Conservation (phyloP, 192 early-diverging fungal species). For the Backusella sp. region DNA sequence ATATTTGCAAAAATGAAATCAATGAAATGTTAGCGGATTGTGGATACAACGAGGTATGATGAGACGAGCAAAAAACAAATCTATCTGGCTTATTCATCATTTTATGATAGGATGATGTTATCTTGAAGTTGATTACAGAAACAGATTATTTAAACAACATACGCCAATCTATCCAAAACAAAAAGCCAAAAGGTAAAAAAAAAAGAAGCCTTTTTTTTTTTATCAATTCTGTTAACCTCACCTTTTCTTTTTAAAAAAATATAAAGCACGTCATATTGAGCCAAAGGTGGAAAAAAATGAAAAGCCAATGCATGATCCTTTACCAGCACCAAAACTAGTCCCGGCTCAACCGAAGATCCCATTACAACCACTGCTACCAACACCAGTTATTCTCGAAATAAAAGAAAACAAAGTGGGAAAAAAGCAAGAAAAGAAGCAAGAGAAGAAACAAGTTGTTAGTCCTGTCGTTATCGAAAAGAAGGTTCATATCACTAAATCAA, state of each 20-base stretch:
- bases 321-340: background rate
- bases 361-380: background rate
- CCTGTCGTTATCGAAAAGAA: background rate
- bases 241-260: too few species aligned
- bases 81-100: background rate
- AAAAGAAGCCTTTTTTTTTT: conserved; percentile 7
- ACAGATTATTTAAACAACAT: conserved; percentile 68
- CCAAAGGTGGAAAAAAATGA: background rate
- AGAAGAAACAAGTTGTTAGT: background rate
- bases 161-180: conserved; percentile 63
- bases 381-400: background rate
- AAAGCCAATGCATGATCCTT: background rate
- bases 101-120: conserved; percentile 66
- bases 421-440: background rate
- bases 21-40: conserved; percentile 76
- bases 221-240: background rate
- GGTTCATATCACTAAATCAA: background rate
- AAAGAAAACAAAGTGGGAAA: background rate
- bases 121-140: conserved; percentile 80
- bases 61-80: background rate
- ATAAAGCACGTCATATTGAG: background rate
- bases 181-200: conserved; percentile 29
- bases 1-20: conserved; percentile 57
- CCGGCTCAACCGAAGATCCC: background rate
- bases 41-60: conserved; percentile 69